Evolutionary conservation across 2,329 filamentous ascomycete species (phyloP), one percentile per base, ranked within the genome.

Genomic region (Trichoderma brevicompactum): DNA sequence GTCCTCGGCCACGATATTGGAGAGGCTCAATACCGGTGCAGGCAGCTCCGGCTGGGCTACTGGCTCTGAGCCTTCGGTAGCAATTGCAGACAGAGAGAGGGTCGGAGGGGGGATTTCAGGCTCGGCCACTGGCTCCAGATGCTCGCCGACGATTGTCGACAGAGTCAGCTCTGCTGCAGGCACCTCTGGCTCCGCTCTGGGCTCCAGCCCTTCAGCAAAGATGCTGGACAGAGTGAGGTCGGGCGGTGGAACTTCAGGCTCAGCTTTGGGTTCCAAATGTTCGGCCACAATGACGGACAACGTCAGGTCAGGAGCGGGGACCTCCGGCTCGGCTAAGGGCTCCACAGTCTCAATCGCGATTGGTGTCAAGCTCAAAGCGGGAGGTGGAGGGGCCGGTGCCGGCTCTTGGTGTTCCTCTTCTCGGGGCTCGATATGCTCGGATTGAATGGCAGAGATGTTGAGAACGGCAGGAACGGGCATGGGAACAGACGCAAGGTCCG

Each of bases 391-490:
- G 32, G 67, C 44, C 63, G 75, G 59, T 23, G 59, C 59, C 40
- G 59, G 49, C 49, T 53, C 59, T 54, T 53, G 75, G 3, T 2
- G 70, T 19, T 75, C 68, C 61, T 82, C 81, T 34, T 77, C 73
- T 6, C 72, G 70, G 1, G 82, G 82, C 69, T 81, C 78, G 15
- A 85, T 75, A 49, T 76, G 69, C 70, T 85, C 78, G 2, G 76
- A 74, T 43, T 80, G 77, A 17, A 86, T 79, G 1, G 68, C 70
- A 1, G 83, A 84, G 41, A 85, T 72, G 49, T 72, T 78, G 36
- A 85, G 74, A 36, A 85, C 74, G 0, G 74, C 70, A 5, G 79
- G 77, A 1, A 74, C 69, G 1, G 75, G 71, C 19, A 75, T 62
- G 44, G 78, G 36, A 32, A 52, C 1, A 7, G 56, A 5, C 34